These are phyloP conservation scores for Cladosporium sp. DNA, from an alignment of 2,329 filamentous ascomycete species.

Conservation along the genomic window DNA sequence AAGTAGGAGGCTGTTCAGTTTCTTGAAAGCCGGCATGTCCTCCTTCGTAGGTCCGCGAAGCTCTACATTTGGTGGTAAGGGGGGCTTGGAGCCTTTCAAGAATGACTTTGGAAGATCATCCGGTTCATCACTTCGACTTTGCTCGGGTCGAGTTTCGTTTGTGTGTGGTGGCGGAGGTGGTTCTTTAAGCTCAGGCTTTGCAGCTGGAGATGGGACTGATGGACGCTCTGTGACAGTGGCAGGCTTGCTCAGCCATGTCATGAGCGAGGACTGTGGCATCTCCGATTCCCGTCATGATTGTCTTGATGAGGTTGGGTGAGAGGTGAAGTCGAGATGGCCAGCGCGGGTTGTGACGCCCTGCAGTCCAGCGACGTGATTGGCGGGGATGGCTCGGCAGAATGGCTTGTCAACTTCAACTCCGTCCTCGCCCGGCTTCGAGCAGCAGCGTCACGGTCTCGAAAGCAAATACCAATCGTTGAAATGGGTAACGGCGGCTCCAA, in stretches of 20 bases:
- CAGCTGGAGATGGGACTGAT: neutral
- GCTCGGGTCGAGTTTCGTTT: neutral
- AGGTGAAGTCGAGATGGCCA: neutral
- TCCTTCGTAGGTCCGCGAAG: conserved; percentile 49
- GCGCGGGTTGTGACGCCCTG: neutral
- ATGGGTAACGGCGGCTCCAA: conserved; percentile 63
- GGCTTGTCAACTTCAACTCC: conserved; percentile 12
- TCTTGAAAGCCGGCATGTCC: conserved; percentile 52
- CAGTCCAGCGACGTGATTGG: neutral
- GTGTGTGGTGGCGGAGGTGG: conserved; percentile 9
- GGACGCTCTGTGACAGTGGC: conserved; percentile 27
- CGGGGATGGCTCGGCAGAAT: neutral
- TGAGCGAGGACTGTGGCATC: conserved; percentile 44
- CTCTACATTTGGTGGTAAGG: conserved; percentile 46
- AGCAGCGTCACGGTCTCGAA: conserved; percentile 5
- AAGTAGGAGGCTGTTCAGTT: conserved; percentile 54
- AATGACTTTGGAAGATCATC: neutral
- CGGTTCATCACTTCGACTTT: neutral
- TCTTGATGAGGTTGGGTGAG: neutral
- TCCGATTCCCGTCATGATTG: conserved; percentile 8
- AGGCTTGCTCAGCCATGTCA: conserved; percentile 46
- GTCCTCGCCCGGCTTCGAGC: conserved; percentile 10
- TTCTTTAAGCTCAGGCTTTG: neutral
- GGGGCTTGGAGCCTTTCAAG: conserved; percentile 15
- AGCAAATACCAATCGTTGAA: conserved; percentile 16